Conservation (phyloP, 257 asterid genomes). For the Solanum megistacrolobum region DNA sequence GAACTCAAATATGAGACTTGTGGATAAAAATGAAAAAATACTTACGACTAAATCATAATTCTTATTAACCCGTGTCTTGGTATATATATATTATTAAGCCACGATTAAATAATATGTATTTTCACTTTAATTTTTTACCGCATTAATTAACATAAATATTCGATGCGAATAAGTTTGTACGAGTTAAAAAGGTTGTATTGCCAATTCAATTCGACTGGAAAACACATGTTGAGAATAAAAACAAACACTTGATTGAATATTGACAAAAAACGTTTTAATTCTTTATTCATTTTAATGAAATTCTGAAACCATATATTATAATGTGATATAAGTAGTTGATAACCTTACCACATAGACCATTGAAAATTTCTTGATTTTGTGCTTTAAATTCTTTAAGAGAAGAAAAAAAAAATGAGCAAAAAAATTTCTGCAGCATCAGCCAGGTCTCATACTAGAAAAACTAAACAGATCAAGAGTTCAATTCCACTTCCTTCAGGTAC, state of each 20-base stretch:
- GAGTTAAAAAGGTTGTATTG: not conserved
- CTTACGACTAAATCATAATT: not conserved
- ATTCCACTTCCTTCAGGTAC: conserved; percentile 37
- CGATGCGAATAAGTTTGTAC: accelerated
- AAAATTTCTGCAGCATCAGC: conserved; percentile 79
- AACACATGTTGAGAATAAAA: not conserved
- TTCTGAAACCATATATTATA: not conserved
- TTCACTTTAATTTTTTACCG: too few species aligned
- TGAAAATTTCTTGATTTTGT: not conserved
- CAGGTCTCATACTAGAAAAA: conserved; percentile 64
- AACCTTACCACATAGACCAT: not conserved
- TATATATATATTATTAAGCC: not conserved
- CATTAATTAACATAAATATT: not conserved
- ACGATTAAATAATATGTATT: not conserved
- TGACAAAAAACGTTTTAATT: not conserved
- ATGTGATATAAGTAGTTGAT: not conserved
- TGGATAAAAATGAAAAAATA: accelerated
- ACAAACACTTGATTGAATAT: not conserved
- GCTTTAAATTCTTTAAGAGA: not conserved
- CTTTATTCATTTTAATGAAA: not conserved
- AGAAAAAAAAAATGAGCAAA: conserved; percentile 26
- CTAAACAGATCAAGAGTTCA: conserved; percentile 26
- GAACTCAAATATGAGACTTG: not conserved
- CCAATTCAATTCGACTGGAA: not conserved
- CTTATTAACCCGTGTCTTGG: not conserved